Base-by-base conservation (phyloP, 192 early-diverging fungal species). In the Rhizoclosmatium sp. region DNA sequence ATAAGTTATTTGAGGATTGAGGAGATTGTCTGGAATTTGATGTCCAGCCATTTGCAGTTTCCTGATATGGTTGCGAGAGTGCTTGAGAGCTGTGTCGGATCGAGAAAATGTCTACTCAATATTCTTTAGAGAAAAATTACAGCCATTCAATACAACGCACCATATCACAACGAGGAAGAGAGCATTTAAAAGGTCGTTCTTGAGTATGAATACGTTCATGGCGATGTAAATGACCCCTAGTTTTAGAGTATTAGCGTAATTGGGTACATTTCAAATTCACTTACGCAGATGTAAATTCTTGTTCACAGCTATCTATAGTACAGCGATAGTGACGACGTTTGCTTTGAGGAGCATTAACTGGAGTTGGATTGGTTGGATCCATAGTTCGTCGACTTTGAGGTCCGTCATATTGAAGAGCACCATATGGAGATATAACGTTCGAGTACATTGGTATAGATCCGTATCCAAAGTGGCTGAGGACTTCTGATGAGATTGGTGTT, bases 1-100 rank as follows among this genome's bases (percentile, higher is more conserved):
- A 31, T 31, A 40, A n/a, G 69, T 71, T 16, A 56, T 21, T 71
- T 56, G 9, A 42, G 69, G 69, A 23, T 46, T 54, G 48, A 71
- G 40, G 14, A 71, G 69, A 39, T 71, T 49, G 7, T 46, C n/a
- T 12, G 69, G 49, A 56, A 71, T 71, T 14, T 71, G 21, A 42
- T 77, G 61, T 14, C 75, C 75, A 2, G 75, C 65, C 5, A 67
- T 56, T 42, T 77, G 59, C 5, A 77, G 75, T 46, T 67, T 65
- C 41, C 48, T 61, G 51, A 77, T 56, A 47, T 77, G 75, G 19
- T 65, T 47, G 2, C 75, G 44, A 4, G 75, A 67, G 65, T 77
- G 75, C 47, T 77, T 77, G 40, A 67, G 47, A 41, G 75, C 75
- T 4, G 75, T 77, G 51, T 77, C 75, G 19, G 65, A 44, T 40